Evolutionary conservation across 805 yeast species (phyloP).

Genomic region (Metschnikowia lachancei): DNA sequence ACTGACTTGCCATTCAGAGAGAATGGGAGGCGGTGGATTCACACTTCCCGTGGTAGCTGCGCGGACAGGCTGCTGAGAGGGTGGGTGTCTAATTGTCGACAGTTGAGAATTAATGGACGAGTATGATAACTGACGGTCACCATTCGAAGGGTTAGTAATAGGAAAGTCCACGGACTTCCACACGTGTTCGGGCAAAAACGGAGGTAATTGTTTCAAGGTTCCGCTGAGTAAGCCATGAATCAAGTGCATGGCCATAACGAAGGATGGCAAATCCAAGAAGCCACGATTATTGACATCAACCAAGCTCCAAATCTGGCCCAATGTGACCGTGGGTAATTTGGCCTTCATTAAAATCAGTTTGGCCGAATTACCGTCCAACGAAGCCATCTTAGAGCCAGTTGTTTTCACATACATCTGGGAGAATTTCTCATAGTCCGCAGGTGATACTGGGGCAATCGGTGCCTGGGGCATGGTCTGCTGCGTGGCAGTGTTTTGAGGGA

Average conservation of each 20-base stretch:
- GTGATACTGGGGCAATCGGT: slow-evolving; percentile 41
- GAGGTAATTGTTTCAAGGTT: slow-evolving; percentile 54
- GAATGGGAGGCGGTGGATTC: slow-evolving; percentile 17
- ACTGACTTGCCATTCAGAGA: slow-evolving; percentile 63
- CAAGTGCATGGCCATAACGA: slow-evolving; percentile 91
- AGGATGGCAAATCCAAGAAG: slow-evolving; percentile 66
- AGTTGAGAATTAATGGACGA: slow-evolving; percentile 35
- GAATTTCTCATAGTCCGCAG: slow-evolving; percentile 60
- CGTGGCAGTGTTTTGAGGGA: slow-evolving; percentile 33
- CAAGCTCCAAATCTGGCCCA: slow-evolving; percentile 87
- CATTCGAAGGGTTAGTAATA: slow-evolving; percentile 33
- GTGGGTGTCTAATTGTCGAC: slow-evolving; percentile 32
- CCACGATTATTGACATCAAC: slow-evolving; percentile 80
- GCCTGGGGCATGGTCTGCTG: slow-evolving; percentile 28
- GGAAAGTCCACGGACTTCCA: slow-evolving; percentile 35
- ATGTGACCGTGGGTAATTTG: slow-evolving; percentile 66
- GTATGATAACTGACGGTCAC: slow-evolving; percentile 29
- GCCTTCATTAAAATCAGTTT: slow-evolving; percentile 87
- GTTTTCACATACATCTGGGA: slow-evolving; percentile 73
- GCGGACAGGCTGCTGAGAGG: slow-evolving; percentile 8
- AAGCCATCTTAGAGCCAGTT: slow-evolving; percentile 49
- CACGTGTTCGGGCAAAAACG: slow-evolving; percentile 38
- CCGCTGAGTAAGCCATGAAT: slow-evolving; percentile 79
- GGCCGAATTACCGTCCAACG: slow-evolving; percentile 77
- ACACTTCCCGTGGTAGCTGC: slow-evolving; percentile 18